Percentiles rank a stretch among this genome's conserved stretches.
These are phyloP conservation scores for Ceratocystis cubensis DNA, from an alignment of 2,329 filamentous ascomycete species.

Conservation along the genomic window DNA sequence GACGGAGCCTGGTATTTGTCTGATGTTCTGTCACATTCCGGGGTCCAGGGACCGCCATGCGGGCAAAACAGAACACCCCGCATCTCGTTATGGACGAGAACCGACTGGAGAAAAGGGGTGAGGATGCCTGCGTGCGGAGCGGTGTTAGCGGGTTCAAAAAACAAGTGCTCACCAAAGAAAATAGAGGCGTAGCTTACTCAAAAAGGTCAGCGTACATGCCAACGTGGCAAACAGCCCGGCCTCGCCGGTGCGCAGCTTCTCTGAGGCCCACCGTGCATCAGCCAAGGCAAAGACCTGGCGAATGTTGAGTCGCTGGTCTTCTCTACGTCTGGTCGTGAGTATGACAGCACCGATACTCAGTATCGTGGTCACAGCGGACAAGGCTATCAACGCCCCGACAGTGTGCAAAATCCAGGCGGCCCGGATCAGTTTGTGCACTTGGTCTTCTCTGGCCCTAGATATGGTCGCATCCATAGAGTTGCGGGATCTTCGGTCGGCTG, in stretches of 20 bases:
- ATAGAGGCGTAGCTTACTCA: slow-evolving; percentile 1
- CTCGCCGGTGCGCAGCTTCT: slow-evolving; percentile 13
- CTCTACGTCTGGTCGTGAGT: slow-evolving; percentile 10
- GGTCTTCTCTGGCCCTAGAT: neutral
- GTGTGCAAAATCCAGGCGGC: slow-evolving; percentile 20
- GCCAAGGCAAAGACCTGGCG: slow-evolving; percentile 19
- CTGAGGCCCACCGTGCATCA: slow-evolving; percentile 12
- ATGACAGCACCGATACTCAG: slow-evolving; percentile 15
- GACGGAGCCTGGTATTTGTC: slow-evolving; percentile 11
- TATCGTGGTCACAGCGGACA: slow-evolving; percentile 12
- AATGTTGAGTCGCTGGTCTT: slow-evolving; percentile 12
- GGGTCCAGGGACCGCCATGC: slow-evolving; percentile 17
- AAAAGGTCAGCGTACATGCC: slow-evolving; percentile 11
- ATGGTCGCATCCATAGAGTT: slow-evolving; percentile 13
- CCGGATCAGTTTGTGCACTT: slow-evolving; percentile 14
- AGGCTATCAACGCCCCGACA: slow-evolving; percentile 17
- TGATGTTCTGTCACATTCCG: slow-evolving; percentile 10
- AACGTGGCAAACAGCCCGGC: slow-evolving; percentile 15
- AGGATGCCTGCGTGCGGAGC: neutral
- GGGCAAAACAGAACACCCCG: slow-evolving; percentile 16
- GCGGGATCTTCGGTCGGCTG: slow-evolving; percentile 11
- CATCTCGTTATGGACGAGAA: slow-evolving; percentile 13
- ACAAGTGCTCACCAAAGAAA: no score
- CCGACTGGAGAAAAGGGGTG: slow-evolving; percentile 16
- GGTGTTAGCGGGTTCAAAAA: neutral